Evolutionary conservation across 768 basidiomycete species (phyloP).

Genomic region (Leccinum rimulosum): DNA sequence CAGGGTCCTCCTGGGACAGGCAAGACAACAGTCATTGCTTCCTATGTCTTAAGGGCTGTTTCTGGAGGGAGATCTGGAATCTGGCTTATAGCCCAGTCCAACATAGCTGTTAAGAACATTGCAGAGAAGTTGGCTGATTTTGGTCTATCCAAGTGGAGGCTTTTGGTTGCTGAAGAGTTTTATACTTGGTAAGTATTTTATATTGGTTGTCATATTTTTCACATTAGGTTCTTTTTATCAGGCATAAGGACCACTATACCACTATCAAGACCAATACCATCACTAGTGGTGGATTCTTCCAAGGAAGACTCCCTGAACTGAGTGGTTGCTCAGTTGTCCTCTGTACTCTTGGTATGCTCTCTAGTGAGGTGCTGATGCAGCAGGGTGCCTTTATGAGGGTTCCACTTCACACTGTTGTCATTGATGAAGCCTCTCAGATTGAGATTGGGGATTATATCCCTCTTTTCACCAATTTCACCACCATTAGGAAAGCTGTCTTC

Average conservation of each 20-base stretch:
- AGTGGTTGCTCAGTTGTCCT: constrained; percentile 53
- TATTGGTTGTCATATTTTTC: background rate
- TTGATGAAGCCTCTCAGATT: constrained; percentile 71
- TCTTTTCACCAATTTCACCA: constrained; percentile 28
- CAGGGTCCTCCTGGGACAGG: constrained; percentile 68
- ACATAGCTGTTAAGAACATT: constrained; percentile 89
- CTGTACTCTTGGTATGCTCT: constrained; percentile 78
- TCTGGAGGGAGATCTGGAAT: constrained; percentile 45
- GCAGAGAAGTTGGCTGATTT: constrained; percentile 72
- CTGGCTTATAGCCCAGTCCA: constrained; percentile 83
- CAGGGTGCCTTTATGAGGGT: constrained; percentile 19
- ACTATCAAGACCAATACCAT: constrained; percentile 51
- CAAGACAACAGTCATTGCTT: constrained; percentile 71
- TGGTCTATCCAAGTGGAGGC: constrained; percentile 54
- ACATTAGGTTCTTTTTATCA: constrained; percentile 26
- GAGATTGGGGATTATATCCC: constrained; percentile 54
- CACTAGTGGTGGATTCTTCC: constrained; percentile 38
- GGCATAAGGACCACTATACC: constrained; percentile 80
- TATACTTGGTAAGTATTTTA: constrained; percentile 54
- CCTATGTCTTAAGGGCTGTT: constrained; percentile 52
- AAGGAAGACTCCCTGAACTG: constrained; percentile 31
- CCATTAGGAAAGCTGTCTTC: constrained; percentile 54
- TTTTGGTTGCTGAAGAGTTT: constrained; percentile 74
- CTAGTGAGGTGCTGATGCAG: constrained; percentile 30
- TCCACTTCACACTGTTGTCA: constrained; percentile 49